phyloP scores from a whole-genome alignment of 352 stramenopile genomes.

The Globisporangium abappressorium region DNA sequence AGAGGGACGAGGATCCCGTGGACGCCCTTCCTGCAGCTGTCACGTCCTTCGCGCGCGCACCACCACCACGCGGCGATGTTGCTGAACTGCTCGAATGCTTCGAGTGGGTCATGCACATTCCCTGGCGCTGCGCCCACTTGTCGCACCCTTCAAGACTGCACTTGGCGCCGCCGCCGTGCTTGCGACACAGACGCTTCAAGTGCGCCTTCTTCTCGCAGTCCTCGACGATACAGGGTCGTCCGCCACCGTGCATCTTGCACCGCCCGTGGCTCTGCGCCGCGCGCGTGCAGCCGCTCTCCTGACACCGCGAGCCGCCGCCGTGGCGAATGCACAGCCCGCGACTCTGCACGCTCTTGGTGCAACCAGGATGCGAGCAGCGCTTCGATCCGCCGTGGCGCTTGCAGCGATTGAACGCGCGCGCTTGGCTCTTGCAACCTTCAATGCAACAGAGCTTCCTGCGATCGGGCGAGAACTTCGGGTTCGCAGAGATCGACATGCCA shows the following conservation, averaged over 20 bases:
- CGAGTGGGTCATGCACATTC: slow-evolving; percentile 85
- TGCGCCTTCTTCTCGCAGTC: slow-evolving; percentile 83
- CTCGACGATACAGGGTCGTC: slow-evolving; percentile 51
- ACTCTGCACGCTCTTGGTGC: slow-evolving; percentile 83
- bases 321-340: slow-evolving; percentile 61
- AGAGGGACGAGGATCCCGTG: neutral
- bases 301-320: slow-evolving; percentile 72
- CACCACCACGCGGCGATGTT: neutral
- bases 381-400: slow-evolving; percentile 84
- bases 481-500: slow-evolving; percentile 17
- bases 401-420: slow-evolving; percentile 78
- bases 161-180: slow-evolving; percentile 80
- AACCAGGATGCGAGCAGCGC: slow-evolving; percentile 64
- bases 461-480: slow-evolving; percentile 59
- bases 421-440: slow-evolving; percentile 78
- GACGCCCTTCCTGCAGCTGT: neutral
- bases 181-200: slow-evolving; percentile 76
- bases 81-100: slow-evolving; percentile 34
- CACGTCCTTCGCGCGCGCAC: neutral
- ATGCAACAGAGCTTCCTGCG: slow-evolving; percentile 73
- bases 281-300: slow-evolving; percentile 53
- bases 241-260: slow-evolving; percentile 63
- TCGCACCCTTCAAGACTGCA: slow-evolving; percentile 62
- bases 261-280: slow-evolving; percentile 69
- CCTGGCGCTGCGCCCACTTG: slow-evolving; percentile 81